Conservation (phyloP, 2,329 filamentous ascomycete species). For the Botryotinia globosa region DNA sequence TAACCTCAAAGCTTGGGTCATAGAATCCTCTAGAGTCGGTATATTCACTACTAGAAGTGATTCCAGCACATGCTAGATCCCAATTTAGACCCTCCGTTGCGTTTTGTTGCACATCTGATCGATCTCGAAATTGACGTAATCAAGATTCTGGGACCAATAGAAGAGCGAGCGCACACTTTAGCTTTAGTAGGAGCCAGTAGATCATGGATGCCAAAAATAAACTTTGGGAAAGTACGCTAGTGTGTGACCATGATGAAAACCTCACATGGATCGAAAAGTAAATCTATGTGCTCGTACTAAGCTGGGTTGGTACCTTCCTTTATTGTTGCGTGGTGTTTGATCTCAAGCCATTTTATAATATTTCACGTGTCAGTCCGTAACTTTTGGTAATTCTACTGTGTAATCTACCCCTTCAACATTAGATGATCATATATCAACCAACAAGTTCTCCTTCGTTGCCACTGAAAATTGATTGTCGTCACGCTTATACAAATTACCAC, state of each 20-base stretch:
- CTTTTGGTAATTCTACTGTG: fast-evolving
- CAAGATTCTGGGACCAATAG: background rate
- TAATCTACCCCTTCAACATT: background rate
- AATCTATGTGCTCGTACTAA: background rate
- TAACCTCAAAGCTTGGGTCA: background rate
- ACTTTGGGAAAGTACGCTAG: background rate
- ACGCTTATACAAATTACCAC: background rate
- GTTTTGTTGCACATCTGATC: background rate
- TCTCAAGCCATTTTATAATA: fast-evolving
- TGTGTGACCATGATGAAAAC: background rate
- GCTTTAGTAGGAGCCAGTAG: background rate
- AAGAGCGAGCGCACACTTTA: background rate
- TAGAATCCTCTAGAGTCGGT: background rate
- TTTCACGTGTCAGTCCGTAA: background rate
- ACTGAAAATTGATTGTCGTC: background rate
- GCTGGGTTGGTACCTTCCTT: background rate
- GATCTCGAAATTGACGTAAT: background rate
- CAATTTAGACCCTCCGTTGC: background rate
- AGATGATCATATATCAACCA: background rate
- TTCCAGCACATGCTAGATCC: background rate
- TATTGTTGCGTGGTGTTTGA: background rate
- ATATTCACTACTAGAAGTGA: background rate
- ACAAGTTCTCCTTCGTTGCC: background rate
- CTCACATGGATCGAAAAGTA: background rate
- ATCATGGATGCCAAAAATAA: fast-evolving